phyloP scores from a whole-genome alignment of 352 stramenopile genomes.

The Plasmopara halstedii region DNA sequence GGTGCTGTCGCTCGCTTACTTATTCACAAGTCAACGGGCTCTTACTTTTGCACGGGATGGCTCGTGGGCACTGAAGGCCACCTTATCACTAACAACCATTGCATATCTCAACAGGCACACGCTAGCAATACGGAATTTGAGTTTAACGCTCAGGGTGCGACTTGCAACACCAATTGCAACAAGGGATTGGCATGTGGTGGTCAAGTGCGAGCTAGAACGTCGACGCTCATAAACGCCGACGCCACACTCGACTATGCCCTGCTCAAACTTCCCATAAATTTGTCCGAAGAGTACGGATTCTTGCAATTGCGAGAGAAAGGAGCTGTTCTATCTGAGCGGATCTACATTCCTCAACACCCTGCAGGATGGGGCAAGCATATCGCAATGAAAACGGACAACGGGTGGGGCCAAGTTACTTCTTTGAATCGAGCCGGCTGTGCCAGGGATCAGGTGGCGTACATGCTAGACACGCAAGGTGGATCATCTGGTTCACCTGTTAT shows the following conservation, averaged over 20 bases:
- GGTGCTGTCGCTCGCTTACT: constrained; percentile 49
- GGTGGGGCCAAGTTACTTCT: constrained; percentile 40
- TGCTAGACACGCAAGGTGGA: constrained; percentile 57
- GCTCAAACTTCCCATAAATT: constrained; percentile 49
- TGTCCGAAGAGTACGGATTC: constrained; percentile 42
- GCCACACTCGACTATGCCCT: constrained; percentile 51
- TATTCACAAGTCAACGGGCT: constrained; percentile 48
- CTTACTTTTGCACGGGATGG: constrained; percentile 71
- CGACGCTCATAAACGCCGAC: constrained; percentile 33
- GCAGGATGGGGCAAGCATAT: constrained; percentile 63
- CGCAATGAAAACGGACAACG: constrained; percentile 41
- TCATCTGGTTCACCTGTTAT: constrained; percentile 70
- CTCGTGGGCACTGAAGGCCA: constrained; percentile 65
- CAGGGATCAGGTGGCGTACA: constrained; percentile 55
- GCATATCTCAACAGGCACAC: constrained; percentile 40
- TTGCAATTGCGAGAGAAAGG: constrained; percentile 41
- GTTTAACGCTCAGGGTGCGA: constrained; percentile 41
- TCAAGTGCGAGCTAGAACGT: constrained; percentile 19
- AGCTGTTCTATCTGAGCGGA: constrained; percentile 36
- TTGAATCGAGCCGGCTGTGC: constrained; percentile 35
- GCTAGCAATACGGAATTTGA: constrained; percentile 56
- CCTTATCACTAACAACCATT: constrained; percentile 75
- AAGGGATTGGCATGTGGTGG: constrained; percentile 34
- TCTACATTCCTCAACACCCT: constrained; percentile 66
- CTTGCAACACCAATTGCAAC: constrained; percentile 34